Conservation (phyloP, 352 stramenopile genomes). For the Phytophthora meadii region DNA sequence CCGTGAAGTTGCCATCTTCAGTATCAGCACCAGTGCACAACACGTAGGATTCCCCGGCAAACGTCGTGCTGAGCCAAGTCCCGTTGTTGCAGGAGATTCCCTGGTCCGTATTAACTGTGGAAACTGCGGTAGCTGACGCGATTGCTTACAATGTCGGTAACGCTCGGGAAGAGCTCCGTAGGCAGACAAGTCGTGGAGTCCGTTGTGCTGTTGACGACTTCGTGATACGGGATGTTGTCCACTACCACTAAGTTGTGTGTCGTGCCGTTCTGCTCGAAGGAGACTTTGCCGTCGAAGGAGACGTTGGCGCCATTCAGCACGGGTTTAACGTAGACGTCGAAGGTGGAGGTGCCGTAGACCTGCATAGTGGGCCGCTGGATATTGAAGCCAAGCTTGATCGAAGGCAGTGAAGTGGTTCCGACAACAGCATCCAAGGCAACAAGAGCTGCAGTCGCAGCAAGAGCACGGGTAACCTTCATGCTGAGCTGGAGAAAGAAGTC, state of each 20-base stretch:
- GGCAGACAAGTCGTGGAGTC: conserved; percentile 35
- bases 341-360: conserved; percentile 50
- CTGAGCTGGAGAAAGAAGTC: conserved; percentile 2
- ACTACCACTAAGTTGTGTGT: conserved; percentile 55
- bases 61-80: conserved; percentile 48
- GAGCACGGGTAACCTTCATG: conserved; percentile 14
- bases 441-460: conserved; percentile 6
- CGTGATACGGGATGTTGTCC: conserved; percentile 44
- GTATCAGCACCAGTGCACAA: conserved; percentile 41
- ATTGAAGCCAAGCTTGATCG: conserved; percentile 48
- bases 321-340: conserved; percentile 55
- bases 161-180: conserved; percentile 34
- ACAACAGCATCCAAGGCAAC: conserved; percentile 14
- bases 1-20: conserved; percentile 37
- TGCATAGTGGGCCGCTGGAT: conserved; percentile 63
- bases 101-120: conserved; percentile 42
- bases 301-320: conserved; percentile 30
- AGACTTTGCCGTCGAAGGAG: conserved; percentile 52
- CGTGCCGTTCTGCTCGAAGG: conserved; percentile 39
- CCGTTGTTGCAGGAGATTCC: conserved; percentile 50
- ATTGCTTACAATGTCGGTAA: conserved; percentile 46
- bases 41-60: conserved; percentile 53
- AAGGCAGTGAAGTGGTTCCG: conserved; percentile 34
- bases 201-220: conserved; percentile 26
- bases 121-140: conserved; percentile 37